Evolutionary conservation across 148 eudicot species (phyloP).

Genomic region (Silene conica): DNA sequence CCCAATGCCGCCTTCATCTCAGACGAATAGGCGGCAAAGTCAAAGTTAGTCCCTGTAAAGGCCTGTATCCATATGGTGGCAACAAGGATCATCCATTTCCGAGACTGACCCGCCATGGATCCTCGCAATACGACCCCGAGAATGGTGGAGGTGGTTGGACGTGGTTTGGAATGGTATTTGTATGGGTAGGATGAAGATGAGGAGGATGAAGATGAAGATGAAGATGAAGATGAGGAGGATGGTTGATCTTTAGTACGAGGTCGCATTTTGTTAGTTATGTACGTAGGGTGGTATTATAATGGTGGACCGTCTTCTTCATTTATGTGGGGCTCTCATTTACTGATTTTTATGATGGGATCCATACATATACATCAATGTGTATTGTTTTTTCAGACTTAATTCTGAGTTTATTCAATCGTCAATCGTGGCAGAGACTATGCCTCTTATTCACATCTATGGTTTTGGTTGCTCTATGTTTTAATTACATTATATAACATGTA

Average conservation of each 20-base stretch:
- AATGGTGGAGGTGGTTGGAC: background rate
- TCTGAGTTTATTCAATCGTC: no score
- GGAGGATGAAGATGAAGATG: background rate
- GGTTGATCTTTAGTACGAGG: background rate
- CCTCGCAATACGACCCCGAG: background rate
- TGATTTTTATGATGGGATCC: background rate
- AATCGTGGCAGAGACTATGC: no score
- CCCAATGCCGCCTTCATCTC: conserved; percentile 55
- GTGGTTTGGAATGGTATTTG: background rate
- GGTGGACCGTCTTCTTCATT: background rate
- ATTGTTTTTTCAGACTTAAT: no score
- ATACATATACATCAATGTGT: background rate
- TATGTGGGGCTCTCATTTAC: background rate
- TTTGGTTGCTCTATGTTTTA: no score
- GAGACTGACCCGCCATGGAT: conserved; percentile 46
- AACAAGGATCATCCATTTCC: conserved; percentile 74
- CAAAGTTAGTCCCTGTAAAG: conserved; percentile 86
- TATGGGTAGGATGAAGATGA: background rate
- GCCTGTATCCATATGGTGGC: conserved; percentile 87
- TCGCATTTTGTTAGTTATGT: background rate
- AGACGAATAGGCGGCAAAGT: conserved; percentile 84
- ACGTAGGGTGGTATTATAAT: no score
- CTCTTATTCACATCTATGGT: no score
- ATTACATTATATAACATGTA: no score
- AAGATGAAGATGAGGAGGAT: background rate